Evolutionary conservation across 345 rosid species (phyloP), one percentile per base, ranked within the genome.

Genomic region (Moringa oleifera): DNA sequence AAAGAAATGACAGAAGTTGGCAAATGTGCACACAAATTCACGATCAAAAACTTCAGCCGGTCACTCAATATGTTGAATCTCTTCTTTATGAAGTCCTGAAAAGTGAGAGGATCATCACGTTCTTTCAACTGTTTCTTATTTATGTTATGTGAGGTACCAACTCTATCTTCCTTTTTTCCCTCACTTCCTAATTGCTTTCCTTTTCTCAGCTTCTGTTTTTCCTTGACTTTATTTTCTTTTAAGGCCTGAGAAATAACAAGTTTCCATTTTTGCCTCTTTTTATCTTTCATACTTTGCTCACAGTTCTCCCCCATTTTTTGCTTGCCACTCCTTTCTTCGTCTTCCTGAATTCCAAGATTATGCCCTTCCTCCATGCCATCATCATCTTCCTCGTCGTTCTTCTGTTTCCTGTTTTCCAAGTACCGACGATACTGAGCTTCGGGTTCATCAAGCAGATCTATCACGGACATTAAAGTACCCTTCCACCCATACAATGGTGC

Each of bases 401-500:
- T 11, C 16, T 62, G 23, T 1, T 20, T 33, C 12, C 47, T 18
- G 45, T 15, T 57, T 7, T 28, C 23, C 23, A 59, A 12, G 58
- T 53, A 67, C 52, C 36, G 10, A 12, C 0, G 0, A 58, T 73
- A 76, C 50, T 55, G 71, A 1, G 18, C 0, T 24, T 53, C 36
- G 13, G 76, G 67, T 66, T 77, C 67, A 63, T 41, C 64, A 18
- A 83, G 79, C 31, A 83, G 78, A 46, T 9, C 6, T 49, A 69
- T 75, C 78, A 75, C 59, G 13, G 60, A 55, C 4, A 19, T 46
- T 12, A 70, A 65, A 62, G 59, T 68, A 25, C 57, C 56, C 28
- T 60, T 67, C 85, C 85, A 83, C 0, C 85, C 88, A 6, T 51
- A 25, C n/a, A 0, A 0, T n/a, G 73, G 60, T 6, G 19, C 33